phyloP scores from a whole-genome alignment of 139 green algal genomes.

The Chloropicon primus region DNA sequence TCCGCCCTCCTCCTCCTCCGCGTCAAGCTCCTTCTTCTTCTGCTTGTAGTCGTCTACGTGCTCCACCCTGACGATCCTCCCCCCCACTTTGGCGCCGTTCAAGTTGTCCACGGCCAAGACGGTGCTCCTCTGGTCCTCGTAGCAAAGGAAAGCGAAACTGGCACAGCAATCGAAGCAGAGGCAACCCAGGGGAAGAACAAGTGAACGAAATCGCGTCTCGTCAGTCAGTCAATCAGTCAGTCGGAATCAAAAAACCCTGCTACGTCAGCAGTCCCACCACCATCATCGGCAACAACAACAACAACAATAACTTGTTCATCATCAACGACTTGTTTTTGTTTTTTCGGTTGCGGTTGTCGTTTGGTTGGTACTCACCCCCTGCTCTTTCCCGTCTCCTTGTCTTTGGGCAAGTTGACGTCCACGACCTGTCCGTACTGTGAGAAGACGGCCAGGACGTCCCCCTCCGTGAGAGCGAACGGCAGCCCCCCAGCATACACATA shows the following conservation, averaged over 20 bases:
- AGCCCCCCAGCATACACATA: slow-evolving; percentile 86
- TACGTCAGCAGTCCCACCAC: too few relatives aligned
- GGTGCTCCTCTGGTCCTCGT: slow-evolving; percentile 95
- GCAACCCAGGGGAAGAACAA: too few relatives aligned
- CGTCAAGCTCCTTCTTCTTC: slow-evolving; percentile 51
- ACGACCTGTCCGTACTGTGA: slow-evolving; percentile 92
- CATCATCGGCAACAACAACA: too few relatives aligned
- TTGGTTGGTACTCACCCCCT: slow-evolving; percentile 10
- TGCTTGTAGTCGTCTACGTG: slow-evolving; percentile 94
- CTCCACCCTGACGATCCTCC: slow-evolving; percentile 75
- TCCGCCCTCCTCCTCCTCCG: neutral
- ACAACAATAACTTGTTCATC: neutral
- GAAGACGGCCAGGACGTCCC: slow-evolving; percentile 93
- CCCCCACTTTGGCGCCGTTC: slow-evolving; percentile 65
- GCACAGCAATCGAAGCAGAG: too few relatives aligned
- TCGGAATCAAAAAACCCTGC: too few relatives aligned
- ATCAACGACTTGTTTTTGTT: neutral
- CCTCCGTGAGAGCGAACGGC: slow-evolving; percentile 71
- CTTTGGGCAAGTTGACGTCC: slow-evolving; percentile 67
- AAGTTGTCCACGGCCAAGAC: slow-evolving; percentile 96
- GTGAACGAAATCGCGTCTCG: too few relatives aligned
- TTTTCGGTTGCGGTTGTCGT: neutral
- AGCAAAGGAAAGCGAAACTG: slow-evolving; percentile 90
- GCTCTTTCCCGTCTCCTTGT: slow-evolving; percentile 54
- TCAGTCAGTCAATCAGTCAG: too few relatives aligned